Evolutionary conservation across 352 stramenopile genomes (phyloP).

Genomic region (Pythium coloratum): DNA sequence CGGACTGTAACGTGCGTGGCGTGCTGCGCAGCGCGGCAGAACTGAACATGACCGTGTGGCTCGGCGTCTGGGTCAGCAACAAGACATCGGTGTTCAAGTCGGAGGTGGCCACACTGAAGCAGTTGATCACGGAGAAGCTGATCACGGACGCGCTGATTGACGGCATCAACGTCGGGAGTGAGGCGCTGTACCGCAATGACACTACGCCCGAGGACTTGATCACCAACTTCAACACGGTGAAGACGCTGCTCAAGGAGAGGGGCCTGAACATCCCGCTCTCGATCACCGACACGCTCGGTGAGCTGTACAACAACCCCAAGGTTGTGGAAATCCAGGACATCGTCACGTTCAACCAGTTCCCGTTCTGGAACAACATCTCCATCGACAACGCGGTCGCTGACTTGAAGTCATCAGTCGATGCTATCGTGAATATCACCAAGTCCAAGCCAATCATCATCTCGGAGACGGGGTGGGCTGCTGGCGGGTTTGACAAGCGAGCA

Average conservation of each 20-base stretch:
- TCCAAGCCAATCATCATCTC: conserved; percentile 81
- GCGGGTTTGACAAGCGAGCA: conserved; percentile 46
- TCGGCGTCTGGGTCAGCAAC: conserved; percentile 83
- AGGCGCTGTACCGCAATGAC: conserved; percentile 77
- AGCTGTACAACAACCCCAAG: conserved; percentile 70
- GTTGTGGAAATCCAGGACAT: conserved; percentile 74
- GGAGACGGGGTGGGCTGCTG: conserved; percentile 78
- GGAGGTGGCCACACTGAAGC: conserved; percentile 59
- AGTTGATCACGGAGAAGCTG: conserved; percentile 50
- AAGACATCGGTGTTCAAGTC: conserved; percentile 57
- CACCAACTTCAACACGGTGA: conserved; percentile 69
- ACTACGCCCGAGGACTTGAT: conserved; percentile 68
- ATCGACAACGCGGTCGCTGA: conserved; percentile 55
- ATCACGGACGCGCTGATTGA: conserved; percentile 68
- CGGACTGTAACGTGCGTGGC: conserved; percentile 69
- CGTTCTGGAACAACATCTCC: conserved; percentile 77
- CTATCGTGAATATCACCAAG: conserved; percentile 54
- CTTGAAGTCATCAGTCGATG: conserved; percentile 66
- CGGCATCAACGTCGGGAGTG: conserved; percentile 81
- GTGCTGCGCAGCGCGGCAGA: conserved; percentile 65
- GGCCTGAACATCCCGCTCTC: conserved; percentile 60
- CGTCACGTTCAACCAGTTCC: conserved; percentile 83
- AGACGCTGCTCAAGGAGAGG: conserved; percentile 57
- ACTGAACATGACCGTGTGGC: conserved; percentile 71
- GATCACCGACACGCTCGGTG: conserved; percentile 82